Evolutionary conservation across 1,284 basidiomycete species (phyloP).

Genomic region (Anthracocystis walkeri): DNA sequence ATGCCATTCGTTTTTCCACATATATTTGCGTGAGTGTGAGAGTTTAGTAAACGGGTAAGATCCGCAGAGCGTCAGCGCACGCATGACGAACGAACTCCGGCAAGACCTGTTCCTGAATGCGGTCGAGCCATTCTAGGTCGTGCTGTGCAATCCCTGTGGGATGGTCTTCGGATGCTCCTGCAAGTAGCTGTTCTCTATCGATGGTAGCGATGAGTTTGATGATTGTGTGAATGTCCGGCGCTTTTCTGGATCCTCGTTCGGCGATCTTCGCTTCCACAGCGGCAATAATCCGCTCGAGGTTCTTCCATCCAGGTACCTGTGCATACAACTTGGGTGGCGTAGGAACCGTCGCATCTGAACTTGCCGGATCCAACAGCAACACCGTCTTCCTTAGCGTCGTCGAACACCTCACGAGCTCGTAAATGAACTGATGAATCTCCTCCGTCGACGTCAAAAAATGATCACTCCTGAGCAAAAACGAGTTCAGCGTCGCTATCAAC

Average conservation of each 20-base stretch:
- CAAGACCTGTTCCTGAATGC: slow-evolving; percentile 50
- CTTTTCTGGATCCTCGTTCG: slow-evolving; percentile 32
- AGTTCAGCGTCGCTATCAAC: slow-evolving; percentile 50
- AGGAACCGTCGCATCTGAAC: slow-evolving; percentile 1
- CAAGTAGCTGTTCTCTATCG: slow-evolving; percentile 50
- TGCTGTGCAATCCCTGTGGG: slow-evolving; percentile 18
- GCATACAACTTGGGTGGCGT: slow-evolving; percentile 36
- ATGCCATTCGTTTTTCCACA: not conserved
- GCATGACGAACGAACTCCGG: slow-evolving; percentile 44
- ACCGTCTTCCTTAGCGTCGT: slow-evolving; percentile 36
- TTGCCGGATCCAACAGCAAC: slow-evolving; percentile 29
- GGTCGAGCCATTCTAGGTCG: slow-evolving; percentile 51
- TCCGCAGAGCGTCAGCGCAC: slow-evolving; percentile 42
- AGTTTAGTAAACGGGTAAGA: slow-evolving; percentile 42
- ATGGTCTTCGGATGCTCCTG: slow-evolving; percentile 36
- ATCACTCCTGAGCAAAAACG: slow-evolving; percentile 54
- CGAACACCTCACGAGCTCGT: slow-evolving; percentile 57
- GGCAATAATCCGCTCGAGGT: slow-evolving; percentile 42
- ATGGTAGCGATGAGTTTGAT: slow-evolving; percentile 52
- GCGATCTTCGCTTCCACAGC: slow-evolving; percentile 48
- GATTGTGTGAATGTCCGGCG: slow-evolving; percentile 41
- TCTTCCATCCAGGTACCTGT: slow-evolving; percentile 44
- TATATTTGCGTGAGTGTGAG: not conserved
- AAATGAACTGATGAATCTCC: slow-evolving; percentile 56
- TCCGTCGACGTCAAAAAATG: slow-evolving; percentile 43